phyloP scores from a whole-genome alignment of 352 stramenopile genomes.

The Elongisporangium undulatum region DNA sequence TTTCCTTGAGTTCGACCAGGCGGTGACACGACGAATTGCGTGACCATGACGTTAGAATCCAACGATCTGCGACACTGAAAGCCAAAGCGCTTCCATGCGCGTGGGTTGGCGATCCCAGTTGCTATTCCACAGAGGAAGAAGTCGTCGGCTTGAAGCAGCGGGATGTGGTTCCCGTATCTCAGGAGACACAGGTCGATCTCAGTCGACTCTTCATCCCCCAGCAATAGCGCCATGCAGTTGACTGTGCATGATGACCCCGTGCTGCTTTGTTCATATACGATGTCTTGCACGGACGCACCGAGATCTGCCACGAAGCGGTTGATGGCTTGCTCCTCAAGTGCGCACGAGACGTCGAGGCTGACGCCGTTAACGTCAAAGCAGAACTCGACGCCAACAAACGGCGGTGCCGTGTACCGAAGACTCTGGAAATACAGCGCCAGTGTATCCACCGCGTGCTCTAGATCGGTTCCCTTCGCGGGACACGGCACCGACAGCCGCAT shows the following conservation, averaged over 20 bases:
- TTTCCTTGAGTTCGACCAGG: neutral
- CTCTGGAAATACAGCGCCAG: constrained; percentile 70
- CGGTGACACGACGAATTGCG: neutral
- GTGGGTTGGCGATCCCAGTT: constrained; percentile 26
- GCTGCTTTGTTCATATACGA: constrained; percentile 39
- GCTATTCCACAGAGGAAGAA: constrained; percentile 53
- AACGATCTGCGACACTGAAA: constrained; percentile 27
- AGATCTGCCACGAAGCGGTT: constrained; percentile 59
- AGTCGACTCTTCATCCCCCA: constrained; percentile 14
- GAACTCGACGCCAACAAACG: constrained; percentile 56
- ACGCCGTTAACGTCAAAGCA: constrained; percentile 39
- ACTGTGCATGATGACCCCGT: constrained; percentile 17
- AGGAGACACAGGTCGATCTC: constrained; percentile 59
- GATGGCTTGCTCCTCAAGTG: constrained; percentile 35
- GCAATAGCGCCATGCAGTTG: constrained; percentile 48
- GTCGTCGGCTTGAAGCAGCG: constrained; percentile 55
- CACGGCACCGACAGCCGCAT: constrained; percentile 62
- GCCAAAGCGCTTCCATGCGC: constrained; percentile 56
- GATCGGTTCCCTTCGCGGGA: constrained; percentile 18
- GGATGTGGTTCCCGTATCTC: constrained; percentile 72
- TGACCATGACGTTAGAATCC: neutral
- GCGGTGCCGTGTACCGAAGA: constrained; percentile 50
- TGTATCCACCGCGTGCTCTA: constrained; percentile 41
- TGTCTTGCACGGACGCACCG: constrained; percentile 20
- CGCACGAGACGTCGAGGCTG: constrained; percentile 28